These are phyloP conservation scores for Pseudogymnoascus sp. DNA, from an alignment of 2,329 filamentous ascomycete genomes.

Conservation along the genomic window DNA sequence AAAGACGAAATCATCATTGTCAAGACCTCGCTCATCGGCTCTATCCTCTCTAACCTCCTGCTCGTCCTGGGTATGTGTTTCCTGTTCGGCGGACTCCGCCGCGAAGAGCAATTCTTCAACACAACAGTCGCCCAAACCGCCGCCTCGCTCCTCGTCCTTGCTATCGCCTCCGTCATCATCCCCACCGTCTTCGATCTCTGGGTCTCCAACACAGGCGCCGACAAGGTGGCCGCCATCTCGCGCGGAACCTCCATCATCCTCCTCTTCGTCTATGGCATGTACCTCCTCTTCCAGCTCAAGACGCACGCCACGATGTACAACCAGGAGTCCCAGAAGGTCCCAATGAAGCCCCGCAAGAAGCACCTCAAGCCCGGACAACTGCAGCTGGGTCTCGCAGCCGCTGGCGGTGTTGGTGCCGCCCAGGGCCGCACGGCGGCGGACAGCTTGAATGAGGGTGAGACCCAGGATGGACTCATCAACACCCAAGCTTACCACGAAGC, in stretches of 20 bases:
- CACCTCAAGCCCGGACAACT: conserved; percentile 27
- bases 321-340: conserved; percentile 69
- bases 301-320: conserved; percentile 78
- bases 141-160: conserved; percentile 58
- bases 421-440: conserved; percentile 21
- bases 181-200: conserved; percentile 75
- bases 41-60: conserved; percentile 83
- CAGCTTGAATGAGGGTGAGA: conserved; percentile 15
- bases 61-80: conserved; percentile 89
- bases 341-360: conserved; percentile 45
- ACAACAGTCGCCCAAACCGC: conserved; percentile 86
- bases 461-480: conserved; percentile 35
- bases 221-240: conserved; percentile 54
- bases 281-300: conserved; percentile 85
- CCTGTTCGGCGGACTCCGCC: conserved; percentile 65
- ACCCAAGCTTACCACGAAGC: conserved; percentile 34
- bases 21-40: conserved; percentile 85
- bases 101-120: conserved; percentile 83
- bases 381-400: conserved; percentile 25
- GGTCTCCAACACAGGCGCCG: conserved; percentile 31
- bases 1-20: conserved; percentile 68
- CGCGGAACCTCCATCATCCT: conserved; percentile 73
- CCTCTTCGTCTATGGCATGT: conserved; percentile 73
- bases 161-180: conserved; percentile 76
- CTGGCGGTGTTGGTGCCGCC: conserved; percentile 26